phyloP scores from a whole-genome alignment of 1,139 yeast species.

The Pneumocystis wakefieldiae region DNA sequence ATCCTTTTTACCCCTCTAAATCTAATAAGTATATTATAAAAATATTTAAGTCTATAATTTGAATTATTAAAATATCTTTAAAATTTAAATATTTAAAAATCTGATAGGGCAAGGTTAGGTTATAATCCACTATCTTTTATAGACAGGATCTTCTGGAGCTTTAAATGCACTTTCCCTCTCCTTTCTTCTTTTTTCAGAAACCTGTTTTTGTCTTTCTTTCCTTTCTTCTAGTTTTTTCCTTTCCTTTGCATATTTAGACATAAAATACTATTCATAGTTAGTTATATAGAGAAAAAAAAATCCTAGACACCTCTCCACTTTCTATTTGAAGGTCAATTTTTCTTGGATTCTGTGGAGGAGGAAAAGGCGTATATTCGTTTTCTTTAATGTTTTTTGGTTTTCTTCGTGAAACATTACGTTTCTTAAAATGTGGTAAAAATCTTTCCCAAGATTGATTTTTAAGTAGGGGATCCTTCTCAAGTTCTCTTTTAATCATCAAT shows the following conservation, averaged over 20 bases:
- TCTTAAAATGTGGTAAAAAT: slow-evolving; percentile 92
- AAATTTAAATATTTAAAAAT: too few species aligned
- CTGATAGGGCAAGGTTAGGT: neutral
- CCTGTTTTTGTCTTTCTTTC: slow-evolving; percentile 56
- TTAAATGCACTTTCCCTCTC: slow-evolving; percentile 67
- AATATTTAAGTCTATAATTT: too few species aligned
- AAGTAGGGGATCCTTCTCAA: slow-evolving; percentile 85
- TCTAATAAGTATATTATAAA: too few species aligned
- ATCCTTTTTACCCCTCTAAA: too few species aligned
- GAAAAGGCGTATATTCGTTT: slow-evolving; percentile 96
- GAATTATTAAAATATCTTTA: too few species aligned
- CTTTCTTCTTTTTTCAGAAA: slow-evolving; percentile 45
- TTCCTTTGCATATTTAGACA: slow-evolving; percentile 30
- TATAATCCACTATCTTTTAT: neutral
- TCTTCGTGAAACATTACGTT: slow-evolving; percentile 89
- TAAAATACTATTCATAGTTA: slow-evolving; percentile 53
- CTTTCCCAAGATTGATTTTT: slow-evolving; percentile 96
- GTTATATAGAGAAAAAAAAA: slow-evolving; percentile 52
- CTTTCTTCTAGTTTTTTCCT: slow-evolving; percentile 45
- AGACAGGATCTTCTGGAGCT: slow-evolving; percentile 56
- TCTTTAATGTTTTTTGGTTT: slow-evolving; percentile 57
- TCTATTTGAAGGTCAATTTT: slow-evolving; percentile 95
- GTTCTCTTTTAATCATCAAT: slow-evolving; percentile 89
- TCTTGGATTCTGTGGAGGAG: slow-evolving; percentile 94
- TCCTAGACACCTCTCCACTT: slow-evolving; percentile 54